phyloP scores from a whole-genome alignment of 352 stramenopile species.

The Pythium phragmitis region DNA sequence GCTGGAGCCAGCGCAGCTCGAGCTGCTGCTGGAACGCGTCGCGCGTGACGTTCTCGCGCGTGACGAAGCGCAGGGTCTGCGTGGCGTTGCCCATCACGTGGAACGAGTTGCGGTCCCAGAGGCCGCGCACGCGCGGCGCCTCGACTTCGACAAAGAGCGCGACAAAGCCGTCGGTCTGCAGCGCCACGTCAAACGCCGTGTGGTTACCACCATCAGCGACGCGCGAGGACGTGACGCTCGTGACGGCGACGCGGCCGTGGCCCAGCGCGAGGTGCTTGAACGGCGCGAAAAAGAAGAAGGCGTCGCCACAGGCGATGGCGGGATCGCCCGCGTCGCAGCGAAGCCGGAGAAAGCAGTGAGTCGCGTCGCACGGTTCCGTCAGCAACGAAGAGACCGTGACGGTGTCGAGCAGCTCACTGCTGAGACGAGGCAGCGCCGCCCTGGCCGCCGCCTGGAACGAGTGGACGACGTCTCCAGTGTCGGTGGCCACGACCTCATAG shows the following conservation, averaged over 20 bases:
- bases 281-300: conserved; percentile 64
- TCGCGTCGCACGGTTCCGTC: conserved; percentile 38
- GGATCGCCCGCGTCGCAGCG: conserved; percentile 22
- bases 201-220: not conserved
- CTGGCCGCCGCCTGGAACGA: not conserved
- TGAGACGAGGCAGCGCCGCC: conserved; percentile 2
- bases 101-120: conserved; percentile 76
- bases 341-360: conserved; percentile 59
- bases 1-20: conserved; percentile 69
- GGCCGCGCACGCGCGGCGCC: conserved; percentile 38
- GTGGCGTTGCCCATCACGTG: conserved; percentile 62
- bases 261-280: conserved; percentile 62
- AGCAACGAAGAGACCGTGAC: conserved; percentile 11
- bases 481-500: conserved; percentile 15
- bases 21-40: conserved; percentile 41
- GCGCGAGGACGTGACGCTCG: conserved; percentile 18
- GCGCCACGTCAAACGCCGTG: conserved; percentile 40
- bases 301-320: conserved; percentile 36
- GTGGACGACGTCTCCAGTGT: conserved; percentile 10
- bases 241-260: conserved; percentile 33
- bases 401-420: conserved; percentile 12
- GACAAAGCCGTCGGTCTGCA: conserved; percentile 49
- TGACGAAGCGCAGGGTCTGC: conserved; percentile 51
- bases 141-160: conserved; percentile 82
- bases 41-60: conserved; percentile 24